Base-by-base conservation (phyloP, 495 filamentous ascomycete species). In the Hypoxylon rickii region DNA sequence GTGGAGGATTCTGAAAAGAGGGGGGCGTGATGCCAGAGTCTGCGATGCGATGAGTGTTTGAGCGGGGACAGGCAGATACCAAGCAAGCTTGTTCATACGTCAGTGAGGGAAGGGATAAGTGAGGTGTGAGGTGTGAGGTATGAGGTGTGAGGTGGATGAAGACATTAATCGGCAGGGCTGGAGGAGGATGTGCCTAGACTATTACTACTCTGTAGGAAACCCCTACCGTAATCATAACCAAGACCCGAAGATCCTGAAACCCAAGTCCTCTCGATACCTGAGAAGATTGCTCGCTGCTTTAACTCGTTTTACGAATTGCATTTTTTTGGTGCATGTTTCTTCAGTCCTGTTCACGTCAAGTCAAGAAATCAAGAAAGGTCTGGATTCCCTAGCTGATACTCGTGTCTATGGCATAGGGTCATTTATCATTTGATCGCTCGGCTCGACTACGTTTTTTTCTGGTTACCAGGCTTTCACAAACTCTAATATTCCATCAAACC, bases 171-270 rank as follows among this genome's bases (percentile, higher is more conserved):
- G 15, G 31, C 36, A 12, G 15, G 31, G 6, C 7, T 17, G 34
- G 33, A 29, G 42, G 32, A 42, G 37, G 49, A 49, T 55, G 57
- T 51, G 57, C 11, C 44, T 55, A 55, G 44, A 54, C n/a, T n/a
- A n/a, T n/a, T n/a, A 61, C 21, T 60, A 55, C 32, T 43, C 53
- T 43, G 50, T 61, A 61, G 57, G 57, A 45, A 61, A 61, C 49
- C 50, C 56, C 50, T 61, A 55, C 57, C 50, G 45, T 61, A 61
- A 61, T 61, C 50, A 55, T 15, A 59, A 53, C 44, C 5, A 61
- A 61, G 44, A 54, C 39, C 24, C 44, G 44, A 61, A 55, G 42
- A 60, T 39, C 24, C 34, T 42, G 11, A 46, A 37, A 34, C 39
- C 24, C 19, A 10, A 29, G 4, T n/a, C n/a, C n/a, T n/a, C n/a